Percentiles rank a stretch among this genome's conserved stretches.
phyloP scores from a whole-genome alignment of 2,329 filamentous ascomycete genomes.

The Curvularia sp. region DNA sequence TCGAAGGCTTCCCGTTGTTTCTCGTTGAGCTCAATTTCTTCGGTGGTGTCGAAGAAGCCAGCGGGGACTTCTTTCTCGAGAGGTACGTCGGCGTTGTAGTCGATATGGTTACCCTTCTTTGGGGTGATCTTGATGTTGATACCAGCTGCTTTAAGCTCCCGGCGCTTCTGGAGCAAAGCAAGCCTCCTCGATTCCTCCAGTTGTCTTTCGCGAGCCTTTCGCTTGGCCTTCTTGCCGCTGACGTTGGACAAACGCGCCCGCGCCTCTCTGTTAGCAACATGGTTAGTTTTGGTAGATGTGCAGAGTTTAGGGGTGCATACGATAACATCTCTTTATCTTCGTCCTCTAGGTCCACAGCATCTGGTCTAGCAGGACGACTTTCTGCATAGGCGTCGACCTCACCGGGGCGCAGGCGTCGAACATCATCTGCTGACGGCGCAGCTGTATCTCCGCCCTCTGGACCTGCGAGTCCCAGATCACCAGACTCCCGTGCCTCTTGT shows the following conservation, averaged over 20 bases:
- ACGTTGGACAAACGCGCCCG: constrained; percentile 96
- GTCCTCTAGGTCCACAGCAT: constrained; percentile 97
- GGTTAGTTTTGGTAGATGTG: neutral
- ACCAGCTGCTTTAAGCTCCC: constrained; percentile 95
- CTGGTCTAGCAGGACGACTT: constrained; percentile 91
- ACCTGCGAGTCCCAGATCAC: constrained; percentile 81
- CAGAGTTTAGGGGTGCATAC: constrained; percentile 12
- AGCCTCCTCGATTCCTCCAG: constrained; percentile 92
- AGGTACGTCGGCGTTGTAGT: constrained; percentile 98
- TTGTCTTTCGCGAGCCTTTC: constrained; percentile 94
- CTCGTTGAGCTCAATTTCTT: constrained; percentile 84
- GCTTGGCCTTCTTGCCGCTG: constrained; percentile 98
- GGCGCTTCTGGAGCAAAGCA: constrained; percentile 89
- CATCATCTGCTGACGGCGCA: constrained; percentile 91
- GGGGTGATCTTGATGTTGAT: constrained; percentile 97
- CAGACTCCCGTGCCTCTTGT: constrained; percentile 85
- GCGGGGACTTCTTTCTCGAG: constrained; percentile 90
- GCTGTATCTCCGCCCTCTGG: constrained; percentile 85
- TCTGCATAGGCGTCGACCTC: constrained; percentile 98
- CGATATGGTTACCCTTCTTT: constrained; percentile 95
- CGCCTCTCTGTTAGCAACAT: constrained; percentile 65
- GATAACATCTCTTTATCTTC: constrained; percentile 99
- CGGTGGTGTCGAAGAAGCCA: constrained; percentile 91
- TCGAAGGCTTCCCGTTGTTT: constrained; percentile 84
- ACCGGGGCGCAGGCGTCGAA: constrained; percentile 84